phyloP scores from a whole-genome alignment of 169 alveolate species.

The Cryptosporidium xiaoi region DNA sequence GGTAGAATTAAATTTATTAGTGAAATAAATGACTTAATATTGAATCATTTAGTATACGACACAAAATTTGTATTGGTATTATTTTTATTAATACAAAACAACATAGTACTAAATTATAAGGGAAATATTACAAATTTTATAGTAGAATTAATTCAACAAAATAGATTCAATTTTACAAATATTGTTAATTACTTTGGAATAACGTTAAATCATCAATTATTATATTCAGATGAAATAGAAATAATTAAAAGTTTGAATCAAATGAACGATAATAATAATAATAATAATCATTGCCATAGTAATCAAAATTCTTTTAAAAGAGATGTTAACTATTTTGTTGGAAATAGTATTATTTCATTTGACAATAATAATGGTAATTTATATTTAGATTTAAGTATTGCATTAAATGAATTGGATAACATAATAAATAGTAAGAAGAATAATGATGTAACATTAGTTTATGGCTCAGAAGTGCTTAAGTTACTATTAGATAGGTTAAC shows the following conservation, averaged over 20 bases:
- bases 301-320: no score
- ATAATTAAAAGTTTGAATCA: constrained; percentile 7
- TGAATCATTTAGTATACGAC: constrained; percentile 6
- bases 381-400: neutral
- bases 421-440: neutral
- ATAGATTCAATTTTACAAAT: neutral
- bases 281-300: neutral
- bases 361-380: neutral
- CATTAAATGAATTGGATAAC: neutral
- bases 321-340: neutral
- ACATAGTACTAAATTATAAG: constrained; percentile 6
- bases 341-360: neutral
- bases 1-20: neutral
- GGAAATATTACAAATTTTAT: constrained; percentile 19
- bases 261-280: neutral
- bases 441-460: neutral
- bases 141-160: neutral
- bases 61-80: constrained; percentile 31
- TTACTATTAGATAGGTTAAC: neutral
- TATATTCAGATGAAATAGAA: constrained; percentile 30
- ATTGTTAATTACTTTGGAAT: constrained; percentile 9
- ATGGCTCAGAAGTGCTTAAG: constrained; percentile 15
- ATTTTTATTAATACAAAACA: constrained; percentile 30
- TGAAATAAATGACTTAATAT: constrained; percentile 7
- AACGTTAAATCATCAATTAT: constrained; percentile 5